These are phyloP conservation scores for Glycine soja DNA, from an alignment of 306 rosid species.

Conservation along the genomic window DNA sequence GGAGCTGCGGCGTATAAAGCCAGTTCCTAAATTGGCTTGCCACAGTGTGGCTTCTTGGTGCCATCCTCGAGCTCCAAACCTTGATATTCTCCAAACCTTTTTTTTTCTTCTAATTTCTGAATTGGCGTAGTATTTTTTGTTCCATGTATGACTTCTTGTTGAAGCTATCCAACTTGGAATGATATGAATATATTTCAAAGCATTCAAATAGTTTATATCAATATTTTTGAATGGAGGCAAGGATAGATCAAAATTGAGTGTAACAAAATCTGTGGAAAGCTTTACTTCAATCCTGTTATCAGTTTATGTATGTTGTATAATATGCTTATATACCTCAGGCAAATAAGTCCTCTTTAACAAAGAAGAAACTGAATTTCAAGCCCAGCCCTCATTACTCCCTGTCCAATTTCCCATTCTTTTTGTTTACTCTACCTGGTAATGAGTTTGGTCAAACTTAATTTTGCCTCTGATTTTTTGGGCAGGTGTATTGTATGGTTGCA, in stretches of 20 bases:
- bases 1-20: conserved; percentile 97
- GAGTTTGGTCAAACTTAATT: conserved; percentile 36
- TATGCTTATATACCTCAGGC: conserved; percentile 17
- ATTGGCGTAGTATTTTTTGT: conserved; percentile 17
- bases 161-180: conserved; percentile 37
- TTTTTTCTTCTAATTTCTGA: not conserved
- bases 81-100: conserved; percentile 86
- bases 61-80: conserved; percentile 99
- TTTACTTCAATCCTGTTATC: conserved; percentile 40
- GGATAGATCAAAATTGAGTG: conserved; percentile 28
- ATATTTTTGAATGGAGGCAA: conserved; percentile 21
- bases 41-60: conserved; percentile 99
- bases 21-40: conserved; percentile 95
- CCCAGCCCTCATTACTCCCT: not conserved
- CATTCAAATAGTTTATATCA: conserved; percentile 30
- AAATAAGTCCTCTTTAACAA: conserved; percentile 21
- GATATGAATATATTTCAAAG: conserved; percentile 38
- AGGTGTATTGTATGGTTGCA: conserved; percentile 97
- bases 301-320: conserved; percentile 29
- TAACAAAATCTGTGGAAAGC: conserved; percentile 14
- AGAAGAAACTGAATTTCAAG: conserved; percentile 14
- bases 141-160: conserved; percentile 18
- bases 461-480: conserved; percentile 48
- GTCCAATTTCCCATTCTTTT: not conserved
- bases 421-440: conserved; percentile 41